A percentile compares a stretch with the other conserved stretches of the same genome.
Evolutionary conservation across 805 yeast species (phyloP).

Genomic region (Ascoidea tarda): DNA sequence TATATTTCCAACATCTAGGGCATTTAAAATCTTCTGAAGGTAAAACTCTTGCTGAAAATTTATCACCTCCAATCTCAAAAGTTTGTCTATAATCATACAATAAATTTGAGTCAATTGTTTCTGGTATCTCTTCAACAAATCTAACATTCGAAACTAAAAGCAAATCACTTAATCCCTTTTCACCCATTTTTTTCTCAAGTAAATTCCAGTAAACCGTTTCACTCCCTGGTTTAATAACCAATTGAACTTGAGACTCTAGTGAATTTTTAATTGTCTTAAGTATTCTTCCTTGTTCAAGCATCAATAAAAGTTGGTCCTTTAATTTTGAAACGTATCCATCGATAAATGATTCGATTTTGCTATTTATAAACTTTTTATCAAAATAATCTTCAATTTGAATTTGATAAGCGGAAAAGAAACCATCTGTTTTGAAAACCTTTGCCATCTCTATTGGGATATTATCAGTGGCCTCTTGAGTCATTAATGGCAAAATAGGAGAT

Average conservation of each 20-base stretch:
- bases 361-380: slow-evolving; percentile 18
- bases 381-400: slow-evolving; percentile 17
- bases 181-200: background rate
- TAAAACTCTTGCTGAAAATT: slow-evolving; percentile 23
- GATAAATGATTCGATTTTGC: slow-evolving; percentile 28
- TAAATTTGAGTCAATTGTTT: background rate
- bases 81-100: slow-evolving; percentile 17
- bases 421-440: background rate
- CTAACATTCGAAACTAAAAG: slow-evolving; percentile 52
- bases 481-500: slow-evolving; percentile 71
- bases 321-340: slow-evolving; percentile 26
- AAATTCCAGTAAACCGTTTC: background rate
- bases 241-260: slow-evolving; percentile 37
- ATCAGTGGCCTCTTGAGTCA: slow-evolving; percentile 85
- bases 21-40: slow-evolving; percentile 48
- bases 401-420: slow-evolving; percentile 8
- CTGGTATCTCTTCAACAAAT: slow-evolving; percentile 16
- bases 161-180: slow-evolving; percentile 21
- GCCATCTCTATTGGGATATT: slow-evolving; percentile 21
- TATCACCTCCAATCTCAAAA: slow-evolving; percentile 18
- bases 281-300: slow-evolving; percentile 43
- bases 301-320: slow-evolving; percentile 32
- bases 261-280: slow-evolving; percentile 40
- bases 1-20: slow-evolving; percentile 89
- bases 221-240: slow-evolving; percentile 15